Evolutionary conservation across 768 basidiomycete genomes (phyloP).

Genomic region (Multifurca ochricompacta): DNA sequence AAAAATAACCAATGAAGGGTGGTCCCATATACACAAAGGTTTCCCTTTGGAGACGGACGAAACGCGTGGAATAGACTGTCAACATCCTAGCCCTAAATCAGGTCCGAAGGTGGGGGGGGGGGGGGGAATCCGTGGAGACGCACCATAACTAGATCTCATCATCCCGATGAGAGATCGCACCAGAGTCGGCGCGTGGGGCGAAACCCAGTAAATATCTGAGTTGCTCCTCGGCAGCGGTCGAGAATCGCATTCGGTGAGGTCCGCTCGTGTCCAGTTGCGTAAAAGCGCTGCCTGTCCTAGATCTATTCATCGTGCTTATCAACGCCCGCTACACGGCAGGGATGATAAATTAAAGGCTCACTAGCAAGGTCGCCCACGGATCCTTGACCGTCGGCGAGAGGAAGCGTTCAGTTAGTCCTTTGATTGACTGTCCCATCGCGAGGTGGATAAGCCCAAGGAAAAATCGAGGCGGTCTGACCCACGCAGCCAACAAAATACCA

Average conservation of each 20-base stretch:
- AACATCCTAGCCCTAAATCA: too few relatives aligned
- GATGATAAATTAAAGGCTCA: conserved; percentile 14
- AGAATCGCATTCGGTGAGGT: conserved; percentile 31
- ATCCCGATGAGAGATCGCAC: conserved; percentile 52
- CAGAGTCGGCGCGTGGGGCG: conserved; percentile 38
- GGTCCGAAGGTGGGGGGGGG: neutral
- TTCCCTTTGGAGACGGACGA: conserved; percentile 39
- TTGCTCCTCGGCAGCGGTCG: conserved; percentile 38
- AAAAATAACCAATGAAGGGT: conserved; percentile 61
- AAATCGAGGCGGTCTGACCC: neutral
- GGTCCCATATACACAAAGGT: conserved; percentile 58
- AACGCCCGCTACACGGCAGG: neutral
- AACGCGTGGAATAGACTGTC: neutral
- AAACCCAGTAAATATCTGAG: conserved; percentile 39
- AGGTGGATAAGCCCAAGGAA: neutral
- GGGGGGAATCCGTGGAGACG: conserved; percentile 1
- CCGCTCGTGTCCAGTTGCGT: conserved; percentile 43
- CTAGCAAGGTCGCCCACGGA: conserved; percentile 58
- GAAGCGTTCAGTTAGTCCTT: conserved; percentile 31
- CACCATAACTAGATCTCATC: conserved; percentile 50
- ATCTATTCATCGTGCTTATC: conserved; percentile 26
- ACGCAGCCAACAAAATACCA: neutral
- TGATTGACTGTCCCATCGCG: conserved; percentile 32
- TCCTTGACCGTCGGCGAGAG: conserved; percentile 40
- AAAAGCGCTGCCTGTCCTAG: conserved; percentile 46